Conservation (phyloP, 352 stramenopile species). For the Phytophthora cryptogea region DNA sequence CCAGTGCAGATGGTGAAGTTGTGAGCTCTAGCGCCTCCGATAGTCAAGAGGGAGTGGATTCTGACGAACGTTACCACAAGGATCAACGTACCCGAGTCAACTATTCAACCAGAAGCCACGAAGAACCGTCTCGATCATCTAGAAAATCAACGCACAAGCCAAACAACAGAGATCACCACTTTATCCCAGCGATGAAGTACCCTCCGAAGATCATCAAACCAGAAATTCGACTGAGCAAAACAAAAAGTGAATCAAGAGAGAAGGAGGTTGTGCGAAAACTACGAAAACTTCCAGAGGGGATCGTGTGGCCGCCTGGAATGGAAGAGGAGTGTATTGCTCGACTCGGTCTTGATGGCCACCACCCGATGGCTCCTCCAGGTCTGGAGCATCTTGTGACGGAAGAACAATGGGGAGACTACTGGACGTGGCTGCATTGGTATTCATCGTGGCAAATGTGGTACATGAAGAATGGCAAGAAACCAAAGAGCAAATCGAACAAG, state of each 20-base stretch:
- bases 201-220: conserved; percentile 8
- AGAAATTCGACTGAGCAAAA: not conserved
- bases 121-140: not conserved
- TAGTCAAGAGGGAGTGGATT: not conserved
- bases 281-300: conserved; percentile 12
- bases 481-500: conserved; percentile 18
- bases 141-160: not conserved
- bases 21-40: conserved; percentile 3
- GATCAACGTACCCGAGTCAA: not conserved
- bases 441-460: conserved; percentile 74
- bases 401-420: conserved; percentile 59
- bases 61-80: not conserved
- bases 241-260: conserved; percentile 1
- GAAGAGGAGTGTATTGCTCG: conserved; percentile 36
- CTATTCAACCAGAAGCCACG: not conserved
- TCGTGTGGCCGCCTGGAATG: conserved; percentile 66
- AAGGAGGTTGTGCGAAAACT: not conserved
- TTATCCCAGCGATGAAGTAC: conserved; percentile 3
- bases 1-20: conserved; percentile 1
- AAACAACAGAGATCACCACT: not conserved
- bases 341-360: conserved; percentile 26
- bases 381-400: conserved; percentile 60
- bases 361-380: conserved; percentile 49
- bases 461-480: conserved; percentile 45
- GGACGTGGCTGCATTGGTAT: conserved; percentile 73